Base-by-base conservation (phyloP, 768 basidiomycete species). In the Phylloporus sp. region DNA sequence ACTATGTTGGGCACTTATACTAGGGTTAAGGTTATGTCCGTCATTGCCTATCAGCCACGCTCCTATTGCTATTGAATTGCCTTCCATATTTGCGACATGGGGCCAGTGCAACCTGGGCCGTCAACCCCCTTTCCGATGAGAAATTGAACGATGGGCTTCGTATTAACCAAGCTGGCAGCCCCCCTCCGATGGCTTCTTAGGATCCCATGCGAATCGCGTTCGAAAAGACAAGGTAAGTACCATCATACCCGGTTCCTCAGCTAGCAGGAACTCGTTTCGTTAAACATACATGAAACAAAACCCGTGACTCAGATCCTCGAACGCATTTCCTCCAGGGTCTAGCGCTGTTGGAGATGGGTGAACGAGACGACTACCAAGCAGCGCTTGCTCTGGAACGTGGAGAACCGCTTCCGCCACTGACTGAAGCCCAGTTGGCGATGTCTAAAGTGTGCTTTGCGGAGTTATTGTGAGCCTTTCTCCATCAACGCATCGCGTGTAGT, bases 321-420 rank as follows among this genome's bases (percentile, higher is more conserved):
- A 15, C 0, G 15, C 6, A 38, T 22, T 31, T 47, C 29, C 20
- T 56, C 37, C 21, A 39, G 13, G 28, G 21, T 20, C 18, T 60
- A 11, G 49, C 41, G 3, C 35, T 59, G 15, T 22, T 60, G n/a
- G 54, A 59, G 34, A 4, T 7, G 6, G 54, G 38, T 5, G 55
- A 60, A 38, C 43, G 29, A 3, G 58, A 60, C 18, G 58, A 59
- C 10, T 14, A 56, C 14, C 8, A 36, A 6, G 24, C 55, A 23
- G 58, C 58, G 13, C 53, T 71, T 31, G 70, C 74, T 2, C 47
- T 75, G 14, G 49, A 66, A 31, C 58, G 62, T 4, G 72, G 68
- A 1, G 44, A 44, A 20, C 7, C 42, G 1, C 44, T 64, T 38
- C 64, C 59, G 4, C 41, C 27, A 15, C 62, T 9, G 4, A 64